phyloP scores from a whole-genome alignment of 805 yeast species.

The Lachancea sp. region DNA sequence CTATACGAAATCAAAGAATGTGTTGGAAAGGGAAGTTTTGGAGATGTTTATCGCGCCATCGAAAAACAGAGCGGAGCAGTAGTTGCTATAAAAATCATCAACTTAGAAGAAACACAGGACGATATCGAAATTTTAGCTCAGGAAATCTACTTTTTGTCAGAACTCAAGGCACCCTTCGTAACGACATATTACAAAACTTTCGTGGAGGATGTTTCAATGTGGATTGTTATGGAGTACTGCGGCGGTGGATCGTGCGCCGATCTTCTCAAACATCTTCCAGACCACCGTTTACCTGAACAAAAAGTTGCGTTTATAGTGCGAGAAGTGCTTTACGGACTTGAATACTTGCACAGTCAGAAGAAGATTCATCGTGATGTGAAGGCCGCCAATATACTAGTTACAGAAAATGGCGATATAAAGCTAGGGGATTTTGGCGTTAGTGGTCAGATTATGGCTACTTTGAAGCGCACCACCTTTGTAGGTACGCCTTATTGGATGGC shows the following conservation, averaged over 20 bases:
- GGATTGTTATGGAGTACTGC: conserved; percentile 92
- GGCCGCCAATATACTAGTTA: conserved; percentile 78
- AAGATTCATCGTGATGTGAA: conserved; percentile 88
- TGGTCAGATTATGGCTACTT: conserved; percentile 69
- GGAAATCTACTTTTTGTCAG: conserved; percentile 72
- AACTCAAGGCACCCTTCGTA: conserved; percentile 57
- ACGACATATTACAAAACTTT: conserved; percentile 63
- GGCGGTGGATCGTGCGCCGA: conserved; percentile 92
- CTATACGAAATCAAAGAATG: conserved; percentile 42
- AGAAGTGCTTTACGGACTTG: conserved; percentile 63
- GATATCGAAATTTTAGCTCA: conserved; percentile 64
- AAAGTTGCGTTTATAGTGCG: conserved; percentile 55
- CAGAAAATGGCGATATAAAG: conserved; percentile 63
- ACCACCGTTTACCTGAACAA: conserved; percentile 49
- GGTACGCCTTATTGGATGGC: conserved; percentile 99
- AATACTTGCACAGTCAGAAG: conserved; percentile 65
- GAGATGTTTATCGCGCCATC: conserved; percentile 69
- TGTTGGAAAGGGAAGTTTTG: conserved; percentile 81
- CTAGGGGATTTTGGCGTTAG: conserved; percentile 92
- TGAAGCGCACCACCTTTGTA: conserved; percentile 67
- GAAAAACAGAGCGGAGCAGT: conserved; percentile 34
- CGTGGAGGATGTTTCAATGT: conserved; percentile 60
- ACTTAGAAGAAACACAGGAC: conserved; percentile 72
- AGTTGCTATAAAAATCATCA: conserved; percentile 84
- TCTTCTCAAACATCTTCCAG: conserved; percentile 44